Conservation (phyloP, 768 basidiomycete genomes). For the Astraeus odoratus region DNA sequence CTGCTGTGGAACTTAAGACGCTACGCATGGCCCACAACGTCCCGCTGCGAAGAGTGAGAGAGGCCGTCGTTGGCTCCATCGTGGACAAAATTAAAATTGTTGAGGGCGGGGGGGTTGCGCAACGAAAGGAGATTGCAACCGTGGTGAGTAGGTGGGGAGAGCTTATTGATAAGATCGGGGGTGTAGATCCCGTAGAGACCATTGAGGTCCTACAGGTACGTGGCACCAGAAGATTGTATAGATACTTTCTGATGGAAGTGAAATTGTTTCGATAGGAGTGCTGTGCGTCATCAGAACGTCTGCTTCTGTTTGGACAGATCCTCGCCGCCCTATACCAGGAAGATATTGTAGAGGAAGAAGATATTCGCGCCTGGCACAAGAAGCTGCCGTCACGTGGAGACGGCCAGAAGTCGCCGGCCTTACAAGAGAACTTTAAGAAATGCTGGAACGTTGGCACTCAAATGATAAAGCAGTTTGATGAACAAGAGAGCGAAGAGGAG, state of each 20-base stretch:
- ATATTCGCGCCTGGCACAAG: conserved; percentile 82
- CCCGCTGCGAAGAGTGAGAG: conserved; percentile 73
- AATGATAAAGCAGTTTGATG: conserved; percentile 79
- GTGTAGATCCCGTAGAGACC: conserved; percentile 77
- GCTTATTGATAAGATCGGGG: conserved; percentile 75
- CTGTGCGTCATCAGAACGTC: conserved; percentile 56
- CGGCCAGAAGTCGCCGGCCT: conserved; percentile 32
- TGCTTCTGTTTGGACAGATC: conserved; percentile 76
- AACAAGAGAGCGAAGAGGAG: conserved; percentile 56
- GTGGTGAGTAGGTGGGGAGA: conserved; percentile 77
- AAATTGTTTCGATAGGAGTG: conserved; percentile 40
- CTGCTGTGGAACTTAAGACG: conserved; percentile 90
- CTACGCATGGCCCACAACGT: conserved; percentile 97
- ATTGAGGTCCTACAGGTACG: conserved; percentile 71
- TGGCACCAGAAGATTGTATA: background rate
- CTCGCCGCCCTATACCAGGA: conserved; percentile 82
- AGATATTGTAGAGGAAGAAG: conserved; percentile 89
- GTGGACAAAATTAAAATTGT: conserved; percentile 65
- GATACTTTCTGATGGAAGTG: conserved; percentile 3
- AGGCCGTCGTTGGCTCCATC: conserved; percentile 83
- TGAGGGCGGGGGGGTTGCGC: conserved; percentile 45
- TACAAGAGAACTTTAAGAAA: conserved; percentile 52
- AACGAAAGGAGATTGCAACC: conserved; percentile 57
- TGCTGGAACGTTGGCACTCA: conserved; percentile 64
- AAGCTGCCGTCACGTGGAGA: conserved; percentile 48